Evolutionary conservation across 2,329 filamentous ascomycete species (phyloP).

Genomic region (Trichoderma atroviride): DNA sequence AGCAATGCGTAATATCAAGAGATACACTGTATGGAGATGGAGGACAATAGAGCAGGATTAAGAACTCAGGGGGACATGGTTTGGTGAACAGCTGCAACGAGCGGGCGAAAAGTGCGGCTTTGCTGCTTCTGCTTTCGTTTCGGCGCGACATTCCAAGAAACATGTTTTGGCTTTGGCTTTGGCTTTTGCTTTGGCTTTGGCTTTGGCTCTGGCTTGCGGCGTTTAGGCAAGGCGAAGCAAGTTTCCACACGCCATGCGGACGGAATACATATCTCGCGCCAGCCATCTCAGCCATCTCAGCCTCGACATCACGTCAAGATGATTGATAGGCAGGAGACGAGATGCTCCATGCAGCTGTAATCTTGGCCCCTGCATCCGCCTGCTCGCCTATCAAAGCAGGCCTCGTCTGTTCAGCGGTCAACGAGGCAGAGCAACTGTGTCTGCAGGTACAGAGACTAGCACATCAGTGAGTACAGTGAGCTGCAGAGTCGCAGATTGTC

Average conservation of each 20-base stretch:
- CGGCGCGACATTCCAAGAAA: neutral
- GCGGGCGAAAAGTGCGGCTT: neutral
- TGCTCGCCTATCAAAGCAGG: neutral
- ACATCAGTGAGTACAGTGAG: too few relatives aligned
- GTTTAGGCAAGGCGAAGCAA: neutral
- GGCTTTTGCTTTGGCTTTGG: too few relatives aligned
- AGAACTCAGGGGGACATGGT: neutral
- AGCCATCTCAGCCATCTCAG: neutral
- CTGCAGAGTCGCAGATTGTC: neutral
- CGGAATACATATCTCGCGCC: neutral
- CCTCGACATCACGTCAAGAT: neutral
- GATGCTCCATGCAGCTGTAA: neutral
- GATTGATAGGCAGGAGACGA: neutral
- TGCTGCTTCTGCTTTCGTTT: neutral
- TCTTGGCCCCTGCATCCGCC: neutral
- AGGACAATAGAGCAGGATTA: neutral
- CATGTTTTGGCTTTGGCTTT: too few relatives aligned
- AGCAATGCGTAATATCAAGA: neutral
- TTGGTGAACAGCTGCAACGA: neutral
- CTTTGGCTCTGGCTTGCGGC: too few relatives aligned
- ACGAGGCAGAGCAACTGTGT: neutral
- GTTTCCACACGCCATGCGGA: neutral
- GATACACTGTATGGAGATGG: conserved; percentile 20
- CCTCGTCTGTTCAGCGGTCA: neutral
- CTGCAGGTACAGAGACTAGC: neutral